Base-by-base conservation (phyloP, 164 flowering plant species). In the Magnolia sinica region DNA sequence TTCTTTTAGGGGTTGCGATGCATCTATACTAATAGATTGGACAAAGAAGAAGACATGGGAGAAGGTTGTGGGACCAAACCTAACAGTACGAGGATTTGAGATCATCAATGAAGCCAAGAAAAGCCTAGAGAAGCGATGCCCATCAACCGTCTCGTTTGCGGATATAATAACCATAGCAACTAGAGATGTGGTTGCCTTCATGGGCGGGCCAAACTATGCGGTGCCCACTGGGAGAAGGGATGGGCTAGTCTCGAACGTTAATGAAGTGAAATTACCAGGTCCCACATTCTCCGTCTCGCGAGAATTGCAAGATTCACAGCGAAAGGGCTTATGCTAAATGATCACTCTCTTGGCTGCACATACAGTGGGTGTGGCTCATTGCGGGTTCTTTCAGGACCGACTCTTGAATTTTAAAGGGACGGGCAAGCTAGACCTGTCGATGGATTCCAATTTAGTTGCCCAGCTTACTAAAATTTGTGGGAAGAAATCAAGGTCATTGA, bases 321-420 rank as follows among this genome's bases (percentile, higher is more conserved):
- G 67, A 61, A 73, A 73, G 75, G 75, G 22, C 61, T 73, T 24
- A 73, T 67, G 10, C 67, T 73, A 19, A 18, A 73, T 58, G 75
- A 73, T 73, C n/a, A 1, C 37, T 23, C 75, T 73, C 6, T 59
- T 59, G 83, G 87, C 84, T 50, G 86, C 74, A 71, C 91, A 90
- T 66, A 85, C 91, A 0, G 79, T 90, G 31, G 91, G 90, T 45
- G 67, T 78, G 0, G 81, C 81, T 0, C 90, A 82, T 31, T 89
- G 91, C 83, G 58, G 13, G 18, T 29, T 76, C 63, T 79, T 88
- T 75, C 55, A 76, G 45, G 70, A 70, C 23, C 80, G 93, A 76
- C 84, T 89, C 0, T 88, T 82, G 81, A 89, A 89, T 73, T 89
- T 89, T 82, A 80, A 87, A 0, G 91, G 90, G 13, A 84, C 81